A percentile compares a stretch with the other conserved stretches of the same genome.
Evolutionary conservation across 331 rosid genomes (phyloP).

Genomic region (Erythrophleum ivorense): DNA sequence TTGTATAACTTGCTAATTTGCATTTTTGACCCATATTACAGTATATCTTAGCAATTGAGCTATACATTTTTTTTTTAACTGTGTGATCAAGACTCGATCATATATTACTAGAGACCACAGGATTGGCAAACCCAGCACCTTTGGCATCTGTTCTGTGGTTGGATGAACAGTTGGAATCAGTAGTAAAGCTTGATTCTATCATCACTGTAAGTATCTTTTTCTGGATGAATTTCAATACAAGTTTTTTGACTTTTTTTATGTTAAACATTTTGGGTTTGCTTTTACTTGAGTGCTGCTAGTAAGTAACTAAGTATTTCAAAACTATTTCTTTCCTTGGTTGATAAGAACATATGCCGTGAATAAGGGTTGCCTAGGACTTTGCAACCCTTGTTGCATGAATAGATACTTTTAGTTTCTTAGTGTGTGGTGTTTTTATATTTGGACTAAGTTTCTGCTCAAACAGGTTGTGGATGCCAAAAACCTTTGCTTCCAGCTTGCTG

Average conservation of each 20-base stretch:
- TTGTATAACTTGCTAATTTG: not conserved
- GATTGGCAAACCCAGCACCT: conserved; percentile 95
- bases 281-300: conserved; percentile 20
- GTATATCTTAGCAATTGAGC: conserved; percentile 16
- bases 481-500: conserved; percentile 73
- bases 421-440: not conserved
- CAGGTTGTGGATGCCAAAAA: conserved; percentile 96
- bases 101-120: conserved; percentile 96
- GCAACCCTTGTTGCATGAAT: not conserved
- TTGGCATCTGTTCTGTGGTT: conserved; percentile 96
- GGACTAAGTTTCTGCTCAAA: conserved; percentile 35
- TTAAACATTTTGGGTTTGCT: not conserved
- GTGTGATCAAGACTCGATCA: conserved; percentile 73
- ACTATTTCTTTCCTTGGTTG: conserved; percentile 22
- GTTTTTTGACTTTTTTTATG: not conserved
- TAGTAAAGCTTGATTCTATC: conserved; percentile 87
- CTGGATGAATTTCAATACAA: not conserved
- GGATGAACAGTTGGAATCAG: conserved; percentile 92
- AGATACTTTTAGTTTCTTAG: not conserved
- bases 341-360: conserved; percentile 19
- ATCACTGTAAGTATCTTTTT: conserved; percentile 69
- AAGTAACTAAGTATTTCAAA: not conserved
- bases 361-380: not conserved
- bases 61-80: not conserved
- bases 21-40: not conserved